Percentiles rank a stretch among this genome's conserved stretches.
Conservation (phyloP, 1,284 basidiomycete species). For the Ganoderma leucocontextum region DNA sequence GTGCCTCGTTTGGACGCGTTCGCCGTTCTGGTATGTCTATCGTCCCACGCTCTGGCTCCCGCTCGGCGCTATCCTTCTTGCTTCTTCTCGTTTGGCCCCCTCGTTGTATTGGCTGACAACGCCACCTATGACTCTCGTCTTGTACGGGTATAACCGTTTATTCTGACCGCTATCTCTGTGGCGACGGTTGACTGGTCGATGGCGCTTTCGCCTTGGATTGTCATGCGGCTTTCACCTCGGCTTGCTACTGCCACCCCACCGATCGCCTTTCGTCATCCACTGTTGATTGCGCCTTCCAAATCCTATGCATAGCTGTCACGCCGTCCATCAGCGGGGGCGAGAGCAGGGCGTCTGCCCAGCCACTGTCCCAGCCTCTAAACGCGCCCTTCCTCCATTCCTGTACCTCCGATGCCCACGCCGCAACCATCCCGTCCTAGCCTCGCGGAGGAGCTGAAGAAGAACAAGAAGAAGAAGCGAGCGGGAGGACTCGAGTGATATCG, state of each 20-base stretch:
- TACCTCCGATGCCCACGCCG: constrained; percentile 47
- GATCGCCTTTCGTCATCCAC: too few relatives aligned
- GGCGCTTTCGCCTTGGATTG: too few relatives aligned
- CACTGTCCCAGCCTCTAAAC: constrained; percentile 41
- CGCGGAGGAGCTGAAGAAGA: constrained; percentile 66
- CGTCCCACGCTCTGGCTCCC: too few relatives aligned
- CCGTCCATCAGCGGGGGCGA: constrained; percentile 61
- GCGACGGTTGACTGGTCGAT: neutral
- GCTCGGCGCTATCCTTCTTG: too few relatives aligned
- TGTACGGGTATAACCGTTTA: too few relatives aligned
- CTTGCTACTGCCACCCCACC: neutral
- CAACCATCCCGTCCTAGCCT: constrained; percentile 39
- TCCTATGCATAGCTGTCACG: constrained; percentile 47
- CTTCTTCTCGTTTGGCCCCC: too few relatives aligned
- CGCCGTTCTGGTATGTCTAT: too few relatives aligned
- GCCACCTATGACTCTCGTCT: too few relatives aligned
- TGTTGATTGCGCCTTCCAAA: neutral
- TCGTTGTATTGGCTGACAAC: too few relatives aligned
- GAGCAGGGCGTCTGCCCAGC: constrained; percentile 45
- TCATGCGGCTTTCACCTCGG: neutral
- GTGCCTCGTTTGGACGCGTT: too few relatives aligned
- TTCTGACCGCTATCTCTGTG: too few relatives aligned
- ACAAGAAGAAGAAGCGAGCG: constrained; percentile 86
- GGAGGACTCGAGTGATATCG: constrained; percentile 78
- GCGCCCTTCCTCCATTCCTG: constrained; percentile 49